These are phyloP conservation scores for Dendrobium officinale DNA, from an alignment of 106 monocot species.

Conservation along the genomic window DNA sequence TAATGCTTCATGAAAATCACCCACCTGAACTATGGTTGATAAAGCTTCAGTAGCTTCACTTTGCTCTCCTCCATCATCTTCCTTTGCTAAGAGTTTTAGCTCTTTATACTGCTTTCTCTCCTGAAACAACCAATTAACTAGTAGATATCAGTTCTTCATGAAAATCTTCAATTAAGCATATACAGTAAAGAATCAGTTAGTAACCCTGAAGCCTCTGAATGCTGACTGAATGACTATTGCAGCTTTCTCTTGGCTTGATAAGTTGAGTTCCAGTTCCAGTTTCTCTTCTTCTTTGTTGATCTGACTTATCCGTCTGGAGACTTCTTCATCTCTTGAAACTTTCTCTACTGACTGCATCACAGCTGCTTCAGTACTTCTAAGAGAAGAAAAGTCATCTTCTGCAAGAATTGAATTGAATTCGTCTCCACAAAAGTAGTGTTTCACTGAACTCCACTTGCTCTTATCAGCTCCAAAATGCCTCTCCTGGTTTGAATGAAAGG, in stretches of 20 bases:
- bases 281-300: conserved; percentile 8
- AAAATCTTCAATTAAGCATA: neutral
- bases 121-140: conserved; percentile 19
- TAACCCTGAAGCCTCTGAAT: conserved; percentile 60
- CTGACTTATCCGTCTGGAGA: conserved; percentile 1
- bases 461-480: conserved; percentile 29
- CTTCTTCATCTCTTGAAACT: conserved; percentile 22
- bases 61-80: neutral
- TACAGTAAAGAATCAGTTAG: neutral
- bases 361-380: conserved; percentile 19
- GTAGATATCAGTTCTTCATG: neutral
- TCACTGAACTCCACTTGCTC: conserved; percentile 40
- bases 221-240: conserved; percentile 61
- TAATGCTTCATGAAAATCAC: conserved; percentile 33
- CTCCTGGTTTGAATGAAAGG: conserved; percentile 16
- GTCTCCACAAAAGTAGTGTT: conserved; percentile 48
- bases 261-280: neutral
- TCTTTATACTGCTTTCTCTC: conserved; percentile 22
- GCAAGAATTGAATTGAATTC: conserved; percentile 34
- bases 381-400: conserved; percentile 31
- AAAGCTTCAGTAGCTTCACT: conserved; percentile 26
- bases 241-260: conserved; percentile 28
- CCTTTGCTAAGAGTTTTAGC: conserved; percentile 9
- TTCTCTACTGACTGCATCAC: conserved; percentile 17
- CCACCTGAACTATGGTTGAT: conserved; percentile 54